These are phyloP conservation scores for Ogataea dorogensis DNA, from an alignment of 805 yeast genomes.

Conservation along the genomic window DNA sequence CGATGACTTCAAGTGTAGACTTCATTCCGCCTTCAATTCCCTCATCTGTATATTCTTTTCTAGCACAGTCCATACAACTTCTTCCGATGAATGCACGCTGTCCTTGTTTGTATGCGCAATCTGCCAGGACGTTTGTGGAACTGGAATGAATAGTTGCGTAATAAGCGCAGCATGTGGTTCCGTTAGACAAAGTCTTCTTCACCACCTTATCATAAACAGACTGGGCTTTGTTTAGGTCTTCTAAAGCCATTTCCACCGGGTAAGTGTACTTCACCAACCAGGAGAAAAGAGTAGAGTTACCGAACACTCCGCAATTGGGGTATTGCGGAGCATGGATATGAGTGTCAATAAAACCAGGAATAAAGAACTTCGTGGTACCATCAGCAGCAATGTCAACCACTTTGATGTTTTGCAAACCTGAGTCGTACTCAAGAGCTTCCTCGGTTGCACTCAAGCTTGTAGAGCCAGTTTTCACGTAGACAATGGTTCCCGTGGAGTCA, in stretches of 20 bases:
- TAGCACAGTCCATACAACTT: conserved; percentile 75
- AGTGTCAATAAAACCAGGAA: conserved; percentile 76
- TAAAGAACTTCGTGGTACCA: conserved; percentile 49
- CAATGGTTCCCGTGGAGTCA: conserved; percentile 49
- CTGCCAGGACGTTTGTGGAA: conserved; percentile 72
- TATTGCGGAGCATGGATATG: conserved; percentile 79
- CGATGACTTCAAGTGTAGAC: conserved; percentile 53
- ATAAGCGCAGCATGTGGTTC: conserved; percentile 87
- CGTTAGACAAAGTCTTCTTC: conserved; percentile 60
- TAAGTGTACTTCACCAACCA: conserved; percentile 87
- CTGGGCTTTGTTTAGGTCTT: conserved; percentile 49
- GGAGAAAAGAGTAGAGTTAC: conserved; percentile 64
- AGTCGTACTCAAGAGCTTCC: conserved; percentile 8
- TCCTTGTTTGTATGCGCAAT: conserved; percentile 57
- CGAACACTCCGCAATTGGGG: conserved; percentile 75
- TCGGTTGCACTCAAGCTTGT: not conserved
- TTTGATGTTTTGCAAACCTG: conserved; percentile 21
- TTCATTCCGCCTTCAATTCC: conserved; percentile 18
- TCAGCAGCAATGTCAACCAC: conserved; percentile 34
- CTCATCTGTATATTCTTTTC: conserved; percentile 24
- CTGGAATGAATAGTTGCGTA: conserved; percentile 51
- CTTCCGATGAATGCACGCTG: conserved; percentile 87
- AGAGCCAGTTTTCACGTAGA: conserved; percentile 18
- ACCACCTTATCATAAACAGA: conserved; percentile 65
- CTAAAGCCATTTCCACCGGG: conserved; percentile 70